Evolutionary conservation across 2,329 filamentous ascomycete genomes (phyloP).

Genomic region (Aspergillus transmontanensis): DNA sequence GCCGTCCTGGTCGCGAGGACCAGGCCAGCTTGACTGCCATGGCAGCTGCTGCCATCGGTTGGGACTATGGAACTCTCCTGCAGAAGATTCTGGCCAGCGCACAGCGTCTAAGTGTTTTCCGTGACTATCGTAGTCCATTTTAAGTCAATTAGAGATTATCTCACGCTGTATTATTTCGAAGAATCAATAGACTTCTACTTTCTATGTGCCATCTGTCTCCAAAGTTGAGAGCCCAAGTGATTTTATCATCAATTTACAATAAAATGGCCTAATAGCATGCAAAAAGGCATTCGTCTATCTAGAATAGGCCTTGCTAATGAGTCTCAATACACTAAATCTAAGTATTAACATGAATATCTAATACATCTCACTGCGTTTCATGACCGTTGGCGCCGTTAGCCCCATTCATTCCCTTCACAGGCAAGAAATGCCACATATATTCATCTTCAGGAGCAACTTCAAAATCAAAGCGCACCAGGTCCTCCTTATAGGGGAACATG

Average conservation of each 20-base stretch:
- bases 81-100: slow-evolving; percentile 35
- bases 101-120: slow-evolving; percentile 11
- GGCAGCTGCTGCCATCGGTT: slow-evolving; percentile 47
- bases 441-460: slow-evolving; percentile 9
- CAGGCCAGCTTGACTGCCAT: slow-evolving; percentile 52
- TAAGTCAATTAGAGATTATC: neutral
- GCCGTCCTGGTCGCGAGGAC: slow-evolving; percentile 50
- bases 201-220: no score
- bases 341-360: no score
- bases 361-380: no score
- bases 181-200: no score
- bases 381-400: no score
- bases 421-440: slow-evolving; percentile 9
- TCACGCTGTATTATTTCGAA: neutral
- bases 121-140: slow-evolving; percentile 17
- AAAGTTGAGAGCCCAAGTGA: no score
- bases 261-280: no score
- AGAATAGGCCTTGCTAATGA: no score
- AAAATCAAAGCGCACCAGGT: slow-evolving; percentile 12
- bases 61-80: slow-evolving; percentile 46
- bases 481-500: slow-evolving; percentile 5
- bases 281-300: no score
- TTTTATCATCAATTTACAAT: no score
- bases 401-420: neutral
- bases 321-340: no score